Percentiles rank a stretch among this genome's conserved stretches.
phyloP scores from a whole-genome alignment of 257 asterid genomes.

The Primulina huaijiensis region DNA sequence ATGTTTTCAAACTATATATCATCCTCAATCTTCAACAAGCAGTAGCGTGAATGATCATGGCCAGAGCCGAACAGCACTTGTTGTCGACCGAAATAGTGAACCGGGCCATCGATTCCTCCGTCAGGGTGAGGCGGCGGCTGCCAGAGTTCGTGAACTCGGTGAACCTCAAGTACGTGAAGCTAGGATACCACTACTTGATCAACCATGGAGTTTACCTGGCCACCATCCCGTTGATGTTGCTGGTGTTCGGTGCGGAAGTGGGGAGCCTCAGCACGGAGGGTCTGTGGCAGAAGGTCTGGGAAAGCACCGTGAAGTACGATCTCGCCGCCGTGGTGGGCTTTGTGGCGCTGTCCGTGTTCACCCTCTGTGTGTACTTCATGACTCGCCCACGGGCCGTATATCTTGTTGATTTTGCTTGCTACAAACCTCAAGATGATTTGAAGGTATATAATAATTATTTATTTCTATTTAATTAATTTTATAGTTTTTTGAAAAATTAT shows the following conservation, averaged over 20 bases:
- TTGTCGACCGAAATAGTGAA: conserved; percentile 82
- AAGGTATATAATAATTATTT: conserved; percentile 38
- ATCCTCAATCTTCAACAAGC: not conserved
- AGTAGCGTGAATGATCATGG: conserved; percentile 30
- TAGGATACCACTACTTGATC: conserved; percentile 82
- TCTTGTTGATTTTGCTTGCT: conserved; percentile 85
- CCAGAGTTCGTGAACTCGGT: conserved; percentile 92
- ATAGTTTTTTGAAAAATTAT: too few relatives aligned
- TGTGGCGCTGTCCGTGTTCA: conserved; percentile 53
- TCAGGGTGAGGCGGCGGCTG: conserved; percentile 65
- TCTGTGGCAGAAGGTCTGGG: conserved; percentile 74
- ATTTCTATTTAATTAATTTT: too few relatives aligned
- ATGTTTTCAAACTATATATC: conserved; percentile 15
- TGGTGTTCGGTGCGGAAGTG: conserved; percentile 72
- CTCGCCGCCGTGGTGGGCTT: conserved; percentile 59
- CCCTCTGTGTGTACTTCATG: conserved; percentile 58
- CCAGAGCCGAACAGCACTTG: conserved; percentile 57
- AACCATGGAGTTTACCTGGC: conserved; percentile 73
- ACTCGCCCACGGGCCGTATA: conserved; percentile 67
- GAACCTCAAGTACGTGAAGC: conserved; percentile 76
- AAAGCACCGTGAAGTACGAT: conserved; percentile 59
- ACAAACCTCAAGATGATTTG: conserved; percentile 73
- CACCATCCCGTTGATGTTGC: conserved; percentile 60
- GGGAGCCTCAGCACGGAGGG: conserved; percentile 79
- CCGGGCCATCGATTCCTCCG: conserved; percentile 51